Percentiles rank a stretch among this genome's conserved stretches.
Evolutionary conservation across 2,329 filamentous ascomycete genomes (phyloP).

Genomic region (Colletotrichum echinochloae): DNA sequence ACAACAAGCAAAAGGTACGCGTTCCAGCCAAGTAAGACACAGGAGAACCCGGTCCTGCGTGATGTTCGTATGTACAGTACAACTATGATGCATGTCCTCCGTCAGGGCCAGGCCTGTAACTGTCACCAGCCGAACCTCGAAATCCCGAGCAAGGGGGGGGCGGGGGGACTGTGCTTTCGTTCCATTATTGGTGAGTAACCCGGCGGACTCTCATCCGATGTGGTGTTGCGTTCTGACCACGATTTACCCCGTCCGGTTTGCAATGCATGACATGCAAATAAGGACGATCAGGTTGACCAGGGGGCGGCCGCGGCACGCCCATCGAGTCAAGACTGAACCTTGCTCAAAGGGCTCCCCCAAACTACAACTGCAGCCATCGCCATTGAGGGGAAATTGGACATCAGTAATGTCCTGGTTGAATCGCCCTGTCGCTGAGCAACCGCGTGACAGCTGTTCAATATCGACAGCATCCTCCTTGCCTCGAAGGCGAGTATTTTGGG

Average conservation of each 20-base stretch:
- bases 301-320: background rate
- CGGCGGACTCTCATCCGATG: constrained; percentile 34
- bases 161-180: constrained; percentile 9
- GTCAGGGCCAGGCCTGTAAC: constrained; percentile 15
- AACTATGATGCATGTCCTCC: constrained; percentile 29
- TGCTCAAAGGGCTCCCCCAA: background rate
- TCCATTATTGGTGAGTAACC: constrained; percentile 32
- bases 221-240: constrained; percentile 3
- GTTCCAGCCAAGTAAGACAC: constrained; percentile 23
- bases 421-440: constrained; percentile 27
- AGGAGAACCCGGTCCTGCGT: constrained; percentile 29
- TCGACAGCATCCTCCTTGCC: constrained; percentile 39
- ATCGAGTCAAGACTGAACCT: constrained; percentile 24
- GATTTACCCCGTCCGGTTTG: constrained; percentile 25
- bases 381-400: constrained; percentile 2
- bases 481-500: constrained; percentile 3
- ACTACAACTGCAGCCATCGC: constrained; percentile 12
- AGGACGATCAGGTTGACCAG: constrained; percentile 15
- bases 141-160: constrained; percentile 15
- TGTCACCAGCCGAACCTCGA: constrained; percentile 24
- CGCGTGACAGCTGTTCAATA: constrained; percentile 32
- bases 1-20: constrained; percentile 7
- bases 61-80: constrained; percentile 26
- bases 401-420: background rate
- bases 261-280: constrained; percentile 33